These are phyloP conservation scores for Saccharomycopsis capsularis DNA, from an alignment of 805 yeast species.

Conservation along the genomic window DNA sequence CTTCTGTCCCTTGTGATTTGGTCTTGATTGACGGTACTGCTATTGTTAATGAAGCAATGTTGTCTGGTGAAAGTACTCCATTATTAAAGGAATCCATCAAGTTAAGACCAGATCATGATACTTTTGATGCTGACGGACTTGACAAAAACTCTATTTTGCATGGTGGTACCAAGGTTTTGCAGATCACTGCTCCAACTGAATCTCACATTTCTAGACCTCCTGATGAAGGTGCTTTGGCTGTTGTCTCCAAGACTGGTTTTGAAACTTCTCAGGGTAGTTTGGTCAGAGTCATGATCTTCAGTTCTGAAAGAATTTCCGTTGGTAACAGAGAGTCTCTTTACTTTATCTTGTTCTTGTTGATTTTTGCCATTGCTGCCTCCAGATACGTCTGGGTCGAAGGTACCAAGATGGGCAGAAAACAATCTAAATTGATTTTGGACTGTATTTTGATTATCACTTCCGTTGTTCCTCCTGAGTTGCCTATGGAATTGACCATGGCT, in stretches of 20 bases:
- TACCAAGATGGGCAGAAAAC: slow-evolving; percentile 89
- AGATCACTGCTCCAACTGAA: slow-evolving; percentile 61
- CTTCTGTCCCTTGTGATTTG: slow-evolving; percentile 92
- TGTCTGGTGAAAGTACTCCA: slow-evolving; percentile 97
- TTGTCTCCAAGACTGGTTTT: slow-evolving; percentile 91
- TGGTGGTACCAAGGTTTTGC: slow-evolving; percentile 95
- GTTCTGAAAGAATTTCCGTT: slow-evolving; percentile 92
- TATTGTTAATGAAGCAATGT: slow-evolving; percentile 97
- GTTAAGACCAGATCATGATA: slow-evolving; percentile 68
- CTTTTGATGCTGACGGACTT: slow-evolving; percentile 66
- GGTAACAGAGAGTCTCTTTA: slow-evolving; percentile 92
- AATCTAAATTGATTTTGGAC: slow-evolving; percentile 87
- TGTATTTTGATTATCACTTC: slow-evolving; percentile 95
- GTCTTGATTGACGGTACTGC: slow-evolving; percentile 82
- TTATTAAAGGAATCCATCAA: slow-evolving; percentile 85
- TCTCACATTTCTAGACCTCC: slow-evolving; percentile 56
- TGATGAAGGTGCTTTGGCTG: slow-evolving; percentile 85
- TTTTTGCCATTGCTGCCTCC: slow-evolving; percentile 91
- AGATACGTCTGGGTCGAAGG: slow-evolving; percentile 99
- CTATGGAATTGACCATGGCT: slow-evolving; percentile 98
- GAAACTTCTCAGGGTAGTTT: slow-evolving; percentile 97
- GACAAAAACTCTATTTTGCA: slow-evolving; percentile 86
- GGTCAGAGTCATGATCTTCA: slow-evolving; percentile 95
- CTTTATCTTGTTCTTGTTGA: slow-evolving; percentile 81
- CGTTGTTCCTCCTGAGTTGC: slow-evolving; percentile 97